Evolutionary conservation across 192 early-diverging fungal species (phyloP), one percentile per base, ranked within the genome.

Genomic region (Powellomyces hirtus): DNA sequence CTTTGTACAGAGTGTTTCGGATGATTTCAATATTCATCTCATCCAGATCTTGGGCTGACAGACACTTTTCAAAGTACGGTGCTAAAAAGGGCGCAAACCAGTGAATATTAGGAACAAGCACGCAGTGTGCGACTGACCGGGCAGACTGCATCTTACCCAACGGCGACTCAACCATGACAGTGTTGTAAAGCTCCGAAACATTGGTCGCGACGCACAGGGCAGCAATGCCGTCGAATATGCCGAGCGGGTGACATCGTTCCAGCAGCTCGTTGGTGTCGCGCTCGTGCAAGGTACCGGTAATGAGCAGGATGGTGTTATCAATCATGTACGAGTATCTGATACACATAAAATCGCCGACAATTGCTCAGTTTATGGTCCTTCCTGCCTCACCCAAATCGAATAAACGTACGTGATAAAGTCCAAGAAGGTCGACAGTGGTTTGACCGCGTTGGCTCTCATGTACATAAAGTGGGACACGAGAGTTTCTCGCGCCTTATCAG

Each of bases 21-120:
- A 99, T 99, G 60, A 99, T 98, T 74, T 99, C 97, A 83, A 99
- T 99, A 79, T 99, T 98, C 75, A 99, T 86, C 81, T 99, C 97
- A 74, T 99, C 95, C 63, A 99, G 78, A 76, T 99, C 97, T 68
- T 97, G 91, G 37, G 95, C 96, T 14, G 91, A 93, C 29, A 99
- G 79, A 64, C 94, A 98, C 74, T 99, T 93, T 67, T 91, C 89
- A 77, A 99, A 99, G 73, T 99, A 99, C 55, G 94, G 92, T 0
- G 96, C 97, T 90, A 59, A 7, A 42, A n/a, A 42, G 11, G n/a
- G n/a, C 1, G 30, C 11, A 33, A 26, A 24, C 51, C 13, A 53
- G 51, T 20, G 13, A 10, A 34, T 59, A 7, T 10, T 7, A 42
- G 10, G n/a, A 42, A 10, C 40, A n/a, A 42, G 40, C 10, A 42